Evolutionary conservation across 257 asterid genomes (phyloP).

Genomic region (Catharanthus roseus): DNA sequence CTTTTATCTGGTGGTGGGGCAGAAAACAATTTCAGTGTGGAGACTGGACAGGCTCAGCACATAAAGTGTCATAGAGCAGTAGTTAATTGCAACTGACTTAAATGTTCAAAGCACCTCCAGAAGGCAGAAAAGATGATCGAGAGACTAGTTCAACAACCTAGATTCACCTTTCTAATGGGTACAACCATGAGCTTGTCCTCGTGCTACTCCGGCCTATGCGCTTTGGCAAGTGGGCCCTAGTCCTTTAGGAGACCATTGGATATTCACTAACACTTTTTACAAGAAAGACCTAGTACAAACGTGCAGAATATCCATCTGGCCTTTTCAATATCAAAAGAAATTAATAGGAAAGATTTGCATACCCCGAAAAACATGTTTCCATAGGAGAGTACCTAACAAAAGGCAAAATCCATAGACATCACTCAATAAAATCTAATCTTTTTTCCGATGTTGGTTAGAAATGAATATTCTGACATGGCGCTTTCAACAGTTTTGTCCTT

Average conservation of each 20-base stretch:
- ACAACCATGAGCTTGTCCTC: background rate
- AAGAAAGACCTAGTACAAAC: background rate
- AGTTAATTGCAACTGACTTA: background rate
- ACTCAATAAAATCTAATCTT: background rate
- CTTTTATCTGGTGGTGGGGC: background rate
- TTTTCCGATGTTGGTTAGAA: background rate
- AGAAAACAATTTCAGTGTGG: background rate
- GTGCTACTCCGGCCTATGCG: background rate
- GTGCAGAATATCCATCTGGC: background rate
- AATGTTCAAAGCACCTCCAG: background rate
- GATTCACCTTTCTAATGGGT: background rate
- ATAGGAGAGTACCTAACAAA: background rate
- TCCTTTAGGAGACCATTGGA: background rate
- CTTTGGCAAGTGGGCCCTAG: background rate
- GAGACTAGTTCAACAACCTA: background rate
- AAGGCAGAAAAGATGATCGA: background rate
- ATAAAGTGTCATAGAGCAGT: background rate
- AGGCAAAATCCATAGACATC: background rate
- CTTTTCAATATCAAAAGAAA: background rate
- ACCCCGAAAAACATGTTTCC: background rate
- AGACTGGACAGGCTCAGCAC: background rate
- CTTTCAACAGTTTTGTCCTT: background rate
- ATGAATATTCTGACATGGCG: background rate
- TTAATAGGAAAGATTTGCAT: background rate
- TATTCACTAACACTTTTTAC: background rate